Evolutionary conservation across 2,329 filamentous ascomycete species (phyloP).

Genomic region (Tolypocladium sp.): DNA sequence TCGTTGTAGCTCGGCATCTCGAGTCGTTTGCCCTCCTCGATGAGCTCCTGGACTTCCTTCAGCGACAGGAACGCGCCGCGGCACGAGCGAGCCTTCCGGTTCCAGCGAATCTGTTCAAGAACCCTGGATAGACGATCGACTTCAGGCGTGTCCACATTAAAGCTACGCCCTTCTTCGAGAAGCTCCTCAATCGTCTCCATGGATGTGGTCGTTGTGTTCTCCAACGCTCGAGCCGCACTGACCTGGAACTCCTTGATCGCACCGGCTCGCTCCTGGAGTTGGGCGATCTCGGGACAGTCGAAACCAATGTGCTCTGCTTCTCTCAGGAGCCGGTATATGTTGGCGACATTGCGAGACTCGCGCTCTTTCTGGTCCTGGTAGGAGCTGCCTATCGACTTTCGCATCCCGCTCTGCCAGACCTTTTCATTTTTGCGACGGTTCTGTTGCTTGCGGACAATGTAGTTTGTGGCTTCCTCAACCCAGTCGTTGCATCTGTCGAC

Average conservation of each 20-base stretch:
- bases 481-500: constrained; percentile 96
- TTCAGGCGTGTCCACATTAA: constrained; percentile 87
- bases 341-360: constrained; percentile 80
- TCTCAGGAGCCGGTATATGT: constrained; percentile 74
- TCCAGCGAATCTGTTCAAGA: constrained; percentile 83
- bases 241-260: constrained; percentile 79
- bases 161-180: constrained; percentile 79
- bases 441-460: constrained; percentile 94
- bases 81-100: constrained; percentile 61
- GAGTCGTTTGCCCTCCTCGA: constrained; percentile 67
- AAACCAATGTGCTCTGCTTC: constrained; percentile 85
- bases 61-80: constrained; percentile 61
- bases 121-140: constrained; percentile 73
- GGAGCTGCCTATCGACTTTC: constrained; percentile 53
- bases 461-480: constrained; percentile 94
- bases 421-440: constrained; percentile 94
- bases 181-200: constrained; percentile 78
- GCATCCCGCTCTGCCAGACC: constrained; percentile 64
- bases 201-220: constrained; percentile 53
- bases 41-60: constrained; percentile 68
- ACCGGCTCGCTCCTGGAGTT: constrained; percentile 75
- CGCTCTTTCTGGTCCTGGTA: constrained; percentile 66
- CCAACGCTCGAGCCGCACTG: constrained; percentile 61
- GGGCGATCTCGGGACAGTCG: constrained; percentile 82
- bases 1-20: constrained; percentile 74